Evolutionary conservation across 208 protist genomes (phyloP), one percentile per base, ranked within the genome.

Genomic region (Angomonas ambiguus): DNA sequence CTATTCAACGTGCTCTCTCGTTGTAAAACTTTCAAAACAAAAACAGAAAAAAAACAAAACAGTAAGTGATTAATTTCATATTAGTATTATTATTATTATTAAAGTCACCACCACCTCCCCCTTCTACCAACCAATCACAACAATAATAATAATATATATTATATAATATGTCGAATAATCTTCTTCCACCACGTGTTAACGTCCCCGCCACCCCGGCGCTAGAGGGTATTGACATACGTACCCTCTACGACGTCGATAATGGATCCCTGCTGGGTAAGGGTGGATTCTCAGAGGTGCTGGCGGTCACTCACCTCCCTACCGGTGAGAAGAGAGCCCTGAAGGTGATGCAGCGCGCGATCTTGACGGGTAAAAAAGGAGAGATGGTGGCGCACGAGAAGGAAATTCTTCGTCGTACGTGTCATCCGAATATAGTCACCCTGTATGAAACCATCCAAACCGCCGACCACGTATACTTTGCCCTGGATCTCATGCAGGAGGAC

Each of bases 331-430:
- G 87, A 13, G 90, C 87, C 24, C 65, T 95, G 51, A 95, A 95
- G 65, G 74, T 93, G 20, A 89, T 95, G 71, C 42, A 86, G 57
- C 76, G 81, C 8, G 59, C 67, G 24, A 69, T 69, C 3, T 69
- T 95, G 27, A 76, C 69, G 2, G 90, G 87, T 51, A 92, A 91
- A 65, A 90, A 91, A 64, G 87, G 59, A 0, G 79, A 88, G 56
- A 90, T 93, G 83, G 83, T 95, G 31, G 70, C 85, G 41, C 87
- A 92, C 65, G 92, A 97, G 69, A 86, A 87, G 56, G 81, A 92
- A 51, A 95, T 97, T 32, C 75, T 96, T 33, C 81, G 85, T 13
- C 79, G 82, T 32, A 86, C 87, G 18, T 76, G 67, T 33, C 87
- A 95, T 65, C 90, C 87, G 4, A 71, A 85, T 48, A 92, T 97